Percentiles rank a stretch among this genome's conserved stretches.
Evolutionary conservation across 73 alveolate species (phyloP).

Genomic region (Symbiodinium natans): DNA sequence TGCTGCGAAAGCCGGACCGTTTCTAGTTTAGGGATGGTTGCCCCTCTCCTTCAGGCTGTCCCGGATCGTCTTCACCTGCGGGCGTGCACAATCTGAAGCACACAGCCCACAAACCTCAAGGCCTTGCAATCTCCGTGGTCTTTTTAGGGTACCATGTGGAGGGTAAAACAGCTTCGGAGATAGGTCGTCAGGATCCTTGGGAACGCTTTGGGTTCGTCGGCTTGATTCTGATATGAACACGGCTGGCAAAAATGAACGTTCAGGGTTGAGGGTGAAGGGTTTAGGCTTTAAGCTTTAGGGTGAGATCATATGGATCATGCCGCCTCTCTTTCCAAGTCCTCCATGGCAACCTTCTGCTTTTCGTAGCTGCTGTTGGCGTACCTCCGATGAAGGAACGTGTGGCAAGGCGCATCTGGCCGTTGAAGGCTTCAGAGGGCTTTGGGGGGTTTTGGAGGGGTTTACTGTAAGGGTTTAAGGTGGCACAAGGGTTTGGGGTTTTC

Average conservation of each 20-base stretch:
- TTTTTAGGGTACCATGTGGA: too few relatives aligned
- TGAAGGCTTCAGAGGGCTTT: neutral
- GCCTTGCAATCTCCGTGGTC: too few relatives aligned
- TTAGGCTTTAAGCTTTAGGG: too few relatives aligned
- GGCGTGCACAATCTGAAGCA: neutral
- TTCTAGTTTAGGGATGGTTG: too few relatives aligned
- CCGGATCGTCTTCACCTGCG: constrained; percentile 59
- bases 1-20: too few relatives aligned
- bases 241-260: too few relatives aligned
- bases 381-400: neutral
- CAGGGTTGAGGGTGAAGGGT: neutral
- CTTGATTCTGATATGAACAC: too few relatives aligned
- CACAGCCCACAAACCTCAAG: too few relatives aligned
- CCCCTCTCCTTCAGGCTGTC: constrained; percentile 56
- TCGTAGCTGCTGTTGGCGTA: constrained; percentile 61
- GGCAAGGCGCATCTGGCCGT: neutral
- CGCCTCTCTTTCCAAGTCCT: constrained; percentile 76
- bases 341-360: constrained; percentile 65
- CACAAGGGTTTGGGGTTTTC: neutral
- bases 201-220: too few relatives aligned
- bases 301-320: neutral
- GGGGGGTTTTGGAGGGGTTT: too few relatives aligned
- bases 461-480: neutral
- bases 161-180: too few relatives aligned
- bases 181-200: neutral